Base-by-base conservation (phyloP, 2,329 filamentous ascomycete genomes). In the Fusarium chuoi region DNA sequence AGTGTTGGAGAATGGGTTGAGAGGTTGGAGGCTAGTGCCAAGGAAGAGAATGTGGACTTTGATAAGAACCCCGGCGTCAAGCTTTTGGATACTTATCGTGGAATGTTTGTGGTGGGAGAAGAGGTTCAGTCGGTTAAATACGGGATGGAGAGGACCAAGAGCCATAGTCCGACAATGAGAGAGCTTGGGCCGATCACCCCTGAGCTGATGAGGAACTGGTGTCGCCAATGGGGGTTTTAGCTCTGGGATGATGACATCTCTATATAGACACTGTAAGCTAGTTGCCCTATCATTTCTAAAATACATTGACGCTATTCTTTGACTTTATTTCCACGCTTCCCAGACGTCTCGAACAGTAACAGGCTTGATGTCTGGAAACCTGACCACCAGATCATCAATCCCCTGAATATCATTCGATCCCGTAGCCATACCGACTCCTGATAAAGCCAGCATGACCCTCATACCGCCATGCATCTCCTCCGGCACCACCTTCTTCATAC, bases 181-280 rank as follows among this genome's bases (percentile, higher is more conserved):
- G 33, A 63, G 4, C 64, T 49, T n/a, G 56, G 48, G 1, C 42
- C 64, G 8, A 17, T 68, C 5, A 55, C 64, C 0, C 30, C 38
- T 0, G 42, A 26, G 10, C 12, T 68, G 3, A 55, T 68, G 18
- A 38, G 3, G 1, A 68, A 68, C 18, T 68, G 65, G 65, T 68
- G 65, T 49, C 64, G 56, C 8, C 65, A 68, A 24, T 68, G 65
- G 65, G 49, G 49, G 0, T 54, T 54, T 38, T 52, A 52, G 30
- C 7, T 3, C 3, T 3, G 3, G 2, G 12, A 14, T 20, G 4
- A 11, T 7, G 11, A 12, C 6, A 49, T 12, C 4, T 33, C 10
- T 24, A 24, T 14, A 22, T 41, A 11, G 5, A 13, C 8, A 13
- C 22, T 11, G 13, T 20, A 41, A 22, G 18, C 24, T 45, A 46